Percentiles rank a stretch among this genome's conserved stretches.
phyloP scores from a whole-genome alignment of 441 rosid species.

The Cnidoscolus chayamansa region DNA sequence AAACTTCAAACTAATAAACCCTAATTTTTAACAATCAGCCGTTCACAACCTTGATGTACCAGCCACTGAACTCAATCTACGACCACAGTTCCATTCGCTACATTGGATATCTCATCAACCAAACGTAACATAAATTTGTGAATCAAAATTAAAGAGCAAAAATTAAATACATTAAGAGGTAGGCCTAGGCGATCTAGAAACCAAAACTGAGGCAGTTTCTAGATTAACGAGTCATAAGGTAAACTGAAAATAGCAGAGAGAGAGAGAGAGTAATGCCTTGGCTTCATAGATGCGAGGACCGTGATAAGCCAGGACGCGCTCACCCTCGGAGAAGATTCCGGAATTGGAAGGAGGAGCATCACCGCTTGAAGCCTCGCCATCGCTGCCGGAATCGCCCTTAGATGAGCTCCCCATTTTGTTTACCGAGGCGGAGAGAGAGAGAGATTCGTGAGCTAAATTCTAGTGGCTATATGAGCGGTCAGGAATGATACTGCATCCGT shows the following conservation, averaged over 20 bases:
- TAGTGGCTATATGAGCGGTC: too few species aligned
- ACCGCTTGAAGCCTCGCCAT: constrained; percentile 71
- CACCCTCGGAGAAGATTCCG: constrained; percentile 73
- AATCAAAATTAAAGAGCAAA: constrained; percentile 1
- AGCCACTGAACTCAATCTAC: not conserved
- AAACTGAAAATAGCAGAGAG: constrained; percentile 6
- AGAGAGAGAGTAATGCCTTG: constrained; percentile 49
- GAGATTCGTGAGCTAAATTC: not conserved
- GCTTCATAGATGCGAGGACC: constrained; percentile 99
- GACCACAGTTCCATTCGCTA: not conserved
- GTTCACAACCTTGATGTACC: constrained; percentile 2
- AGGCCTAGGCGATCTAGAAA: not conserved
- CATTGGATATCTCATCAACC: not conserved
- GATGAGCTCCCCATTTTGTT: constrained; percentile 74
- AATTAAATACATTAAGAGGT: not conserved
- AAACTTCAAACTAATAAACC: constrained; percentile 12
- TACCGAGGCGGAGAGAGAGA: constrained; percentile 16
- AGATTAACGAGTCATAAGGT: not conserved
- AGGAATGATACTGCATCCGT: too few species aligned
- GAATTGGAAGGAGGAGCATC: constrained; percentile 62
- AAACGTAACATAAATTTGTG: not conserved
- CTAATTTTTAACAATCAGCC: constrained; percentile 10
- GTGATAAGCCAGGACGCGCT: constrained; percentile 94
- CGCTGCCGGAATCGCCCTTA: constrained; percentile 73
- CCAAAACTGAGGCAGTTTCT: not conserved